phyloP scores from a whole-genome alignment of 257 asterid genomes.

The Lithospermum erythrorhizon region DNA sequence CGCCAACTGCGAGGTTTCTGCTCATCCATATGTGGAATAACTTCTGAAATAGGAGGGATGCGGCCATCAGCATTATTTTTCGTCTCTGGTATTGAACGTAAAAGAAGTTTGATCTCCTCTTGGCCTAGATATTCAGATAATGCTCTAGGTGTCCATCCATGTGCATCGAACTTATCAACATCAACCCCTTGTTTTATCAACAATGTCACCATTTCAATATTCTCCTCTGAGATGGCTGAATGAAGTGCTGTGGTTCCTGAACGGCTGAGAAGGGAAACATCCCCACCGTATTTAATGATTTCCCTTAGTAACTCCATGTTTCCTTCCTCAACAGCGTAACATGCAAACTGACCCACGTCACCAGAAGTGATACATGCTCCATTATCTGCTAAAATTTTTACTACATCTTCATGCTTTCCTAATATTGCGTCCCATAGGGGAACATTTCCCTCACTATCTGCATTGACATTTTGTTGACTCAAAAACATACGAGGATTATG shows the following conservation, averaged over 20 bases:
- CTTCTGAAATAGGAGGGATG: conserved; percentile 6
- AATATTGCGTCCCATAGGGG: conserved; percentile 75
- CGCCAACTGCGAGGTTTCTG: conserved; percentile 26
- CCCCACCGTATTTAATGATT: conserved; percentile 47
- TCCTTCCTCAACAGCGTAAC: conserved; percentile 54
- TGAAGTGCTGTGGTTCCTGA: conserved; percentile 66
- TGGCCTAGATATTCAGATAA: conserved; percentile 60
- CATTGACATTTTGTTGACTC: not conserved
- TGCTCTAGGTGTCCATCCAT: conserved; percentile 62
- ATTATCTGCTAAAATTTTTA: conserved; percentile 39
- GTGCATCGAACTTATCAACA: conserved; percentile 41
- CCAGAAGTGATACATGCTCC: conserved; percentile 52
- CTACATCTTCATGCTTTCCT: conserved; percentile 39
- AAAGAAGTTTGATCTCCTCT: conserved; percentile 39
- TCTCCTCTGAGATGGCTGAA: conserved; percentile 54
- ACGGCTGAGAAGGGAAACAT: conserved; percentile 34
- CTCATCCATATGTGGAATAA: conserved; percentile 18
- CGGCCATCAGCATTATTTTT: not conserved
- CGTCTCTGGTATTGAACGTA: conserved; percentile 24
- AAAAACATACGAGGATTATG: not conserved
- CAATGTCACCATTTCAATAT: conserved; percentile 45
- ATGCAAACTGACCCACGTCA: conserved; percentile 55
- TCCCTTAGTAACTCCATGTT: conserved; percentile 46
- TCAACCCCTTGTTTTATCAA: conserved; percentile 50
- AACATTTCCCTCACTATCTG: conserved; percentile 73